phyloP scores from a whole-genome alignment of 169 alveolate genomes.

The Eimeria acervulina region DNA sequence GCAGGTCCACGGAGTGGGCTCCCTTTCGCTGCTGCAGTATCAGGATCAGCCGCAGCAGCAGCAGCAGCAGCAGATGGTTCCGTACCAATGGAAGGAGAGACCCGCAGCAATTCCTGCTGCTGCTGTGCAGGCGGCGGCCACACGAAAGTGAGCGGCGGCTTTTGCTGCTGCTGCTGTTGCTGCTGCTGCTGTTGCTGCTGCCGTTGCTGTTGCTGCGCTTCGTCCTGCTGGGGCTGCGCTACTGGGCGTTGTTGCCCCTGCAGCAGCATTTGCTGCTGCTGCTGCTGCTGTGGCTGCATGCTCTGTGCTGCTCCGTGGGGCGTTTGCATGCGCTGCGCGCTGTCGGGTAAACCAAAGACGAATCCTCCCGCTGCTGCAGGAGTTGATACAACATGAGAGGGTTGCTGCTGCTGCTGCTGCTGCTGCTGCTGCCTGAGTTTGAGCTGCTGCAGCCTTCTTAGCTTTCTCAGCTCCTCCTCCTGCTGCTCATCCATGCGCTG shows the following conservation, averaged over 20 bases:
- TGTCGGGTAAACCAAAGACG: background rate
- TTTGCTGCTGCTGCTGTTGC: conserved; percentile 1
- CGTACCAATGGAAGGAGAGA: background rate
- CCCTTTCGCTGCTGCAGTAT: background rate
- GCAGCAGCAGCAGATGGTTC: too few species aligned
- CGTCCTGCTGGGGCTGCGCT: too few species aligned
- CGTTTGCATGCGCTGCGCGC: background rate
- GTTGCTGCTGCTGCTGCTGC: conserved; percentile 51
- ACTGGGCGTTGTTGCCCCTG: too few species aligned
- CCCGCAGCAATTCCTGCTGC: conserved; percentile 4
- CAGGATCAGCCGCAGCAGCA: background rate
- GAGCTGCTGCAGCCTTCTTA: conserved; percentile 30
- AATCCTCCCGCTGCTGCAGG: background rate
- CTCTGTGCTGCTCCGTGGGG: background rate
- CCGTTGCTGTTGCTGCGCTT: too few species aligned
- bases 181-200: conserved; percentile 26
- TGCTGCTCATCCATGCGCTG: too few species aligned
- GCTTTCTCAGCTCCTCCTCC: too few species aligned
- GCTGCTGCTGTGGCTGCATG: conserved; percentile 62
- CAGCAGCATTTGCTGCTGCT: too few species aligned
- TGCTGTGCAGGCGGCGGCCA: background rate
- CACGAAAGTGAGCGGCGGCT: background rate
- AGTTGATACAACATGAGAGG: background rate
- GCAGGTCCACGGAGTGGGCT: background rate
- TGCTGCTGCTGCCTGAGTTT: background rate